Evolutionary conservation across 345 rosid species (phyloP).

Genomic region (Dipteronia sinensis): DNA sequence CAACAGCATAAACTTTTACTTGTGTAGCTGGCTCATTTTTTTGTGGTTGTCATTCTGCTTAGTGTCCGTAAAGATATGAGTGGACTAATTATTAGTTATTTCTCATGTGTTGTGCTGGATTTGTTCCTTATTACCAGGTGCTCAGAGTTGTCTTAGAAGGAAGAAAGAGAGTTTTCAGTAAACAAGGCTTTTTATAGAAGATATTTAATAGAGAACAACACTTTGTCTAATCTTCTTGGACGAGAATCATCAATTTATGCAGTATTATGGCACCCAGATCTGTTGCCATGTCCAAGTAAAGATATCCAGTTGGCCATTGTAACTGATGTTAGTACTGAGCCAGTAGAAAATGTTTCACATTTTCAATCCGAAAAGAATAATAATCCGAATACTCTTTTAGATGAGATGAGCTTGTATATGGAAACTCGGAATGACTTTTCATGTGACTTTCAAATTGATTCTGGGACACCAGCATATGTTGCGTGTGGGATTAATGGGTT

Average conservation of each 20-base stretch:
- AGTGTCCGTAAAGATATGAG: neutral
- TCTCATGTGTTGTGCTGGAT: slow-evolving; percentile 26
- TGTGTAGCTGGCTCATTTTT: neutral
- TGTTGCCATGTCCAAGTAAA: slow-evolving; percentile 61
- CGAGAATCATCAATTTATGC: slow-evolving; percentile 47
- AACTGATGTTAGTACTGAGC: too few species aligned
- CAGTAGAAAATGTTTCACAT: too few species aligned
- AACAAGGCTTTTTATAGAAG: slow-evolving; percentile 92
- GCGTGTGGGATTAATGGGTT: slow-evolving; percentile 99
- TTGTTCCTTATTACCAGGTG: slow-evolving; percentile 87
- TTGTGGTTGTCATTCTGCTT: slow-evolving; percentile 5
- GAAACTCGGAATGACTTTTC: slow-evolving; percentile 70
- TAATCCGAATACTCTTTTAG: slow-evolving; percentile 49
- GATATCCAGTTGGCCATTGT: slow-evolving; percentile 44
- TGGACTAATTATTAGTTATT: slow-evolving; percentile 9
- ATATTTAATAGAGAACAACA: slow-evolving; percentile 72
- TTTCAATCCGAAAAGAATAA: too few species aligned
- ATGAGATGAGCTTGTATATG: slow-evolving; percentile 86
- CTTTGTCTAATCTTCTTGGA: slow-evolving; percentile 50
- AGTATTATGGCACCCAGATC: slow-evolving; percentile 83
- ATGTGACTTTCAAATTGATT: slow-evolving; percentile 87
- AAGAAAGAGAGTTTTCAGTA: slow-evolving; percentile 85
- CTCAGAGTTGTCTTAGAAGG: slow-evolving; percentile 91
- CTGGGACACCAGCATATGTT: slow-evolving; percentile 80
- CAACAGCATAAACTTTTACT: neutral